A percentile compares a stretch with the other conserved stretches of the same genome.
Evolutionary conservation across 495 filamentous ascomycete species (phyloP).

Genomic region (Penicillium crystallinum): DNA sequence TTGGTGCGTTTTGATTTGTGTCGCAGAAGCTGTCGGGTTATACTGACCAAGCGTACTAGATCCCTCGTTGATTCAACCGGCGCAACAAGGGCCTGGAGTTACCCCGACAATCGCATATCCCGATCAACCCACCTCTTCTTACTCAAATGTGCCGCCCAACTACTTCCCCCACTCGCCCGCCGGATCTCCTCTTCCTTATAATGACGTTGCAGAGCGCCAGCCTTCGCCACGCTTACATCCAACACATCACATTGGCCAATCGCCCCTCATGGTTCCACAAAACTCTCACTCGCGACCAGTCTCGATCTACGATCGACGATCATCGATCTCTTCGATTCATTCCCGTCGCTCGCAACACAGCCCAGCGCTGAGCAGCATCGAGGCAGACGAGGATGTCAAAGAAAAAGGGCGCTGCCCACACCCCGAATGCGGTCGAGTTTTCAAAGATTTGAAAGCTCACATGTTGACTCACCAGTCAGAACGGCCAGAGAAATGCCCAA

Average conservation of each 20-base stretch:
- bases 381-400: constrained; percentile 57
- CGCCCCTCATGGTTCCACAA: constrained; percentile 35
- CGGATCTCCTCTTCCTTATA: constrained; percentile 29
- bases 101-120: constrained; percentile 33
- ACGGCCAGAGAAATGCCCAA: constrained; percentile 94
- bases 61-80: constrained; percentile 55
- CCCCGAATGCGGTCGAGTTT: constrained; percentile 81
- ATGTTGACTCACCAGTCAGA: constrained; percentile 95
- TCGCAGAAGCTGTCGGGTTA: not conserved
- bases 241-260: constrained; percentile 25
- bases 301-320: constrained; percentile 41
- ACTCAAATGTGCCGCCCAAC: constrained; percentile 20
- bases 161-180: constrained; percentile 34
- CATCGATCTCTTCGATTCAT: constrained; percentile 52
- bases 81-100: constrained; percentile 22
- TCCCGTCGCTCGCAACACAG: constrained; percentile 53
- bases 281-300: constrained; percentile 32
- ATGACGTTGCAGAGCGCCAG: constrained; percentile 21
- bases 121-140: constrained; percentile 24
- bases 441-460: constrained; percentile 92
- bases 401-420: constrained; percentile 74
- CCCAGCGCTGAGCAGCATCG: constrained; percentile 45
- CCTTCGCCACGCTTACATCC: constrained; percentile 25
- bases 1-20: constrained; percentile 63
- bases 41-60: constrained; percentile 34